phyloP scores from a whole-genome alignment of 2,329 filamentous ascomycete species.

The Thielaviopsis euricoi region DNA sequence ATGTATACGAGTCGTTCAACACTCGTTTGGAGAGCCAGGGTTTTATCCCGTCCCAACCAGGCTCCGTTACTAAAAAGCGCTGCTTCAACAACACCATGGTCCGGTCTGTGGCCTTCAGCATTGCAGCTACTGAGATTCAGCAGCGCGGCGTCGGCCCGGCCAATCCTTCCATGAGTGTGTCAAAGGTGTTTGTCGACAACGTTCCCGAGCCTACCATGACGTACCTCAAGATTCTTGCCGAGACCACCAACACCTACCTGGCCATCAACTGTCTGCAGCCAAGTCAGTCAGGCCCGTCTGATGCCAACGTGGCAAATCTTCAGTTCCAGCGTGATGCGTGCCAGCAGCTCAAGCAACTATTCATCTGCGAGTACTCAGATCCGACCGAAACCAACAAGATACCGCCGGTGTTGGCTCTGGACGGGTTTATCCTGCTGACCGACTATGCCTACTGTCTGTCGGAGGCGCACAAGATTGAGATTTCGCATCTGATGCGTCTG shows the following conservation, averaged over 20 bases:
- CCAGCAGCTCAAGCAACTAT: conserved; percentile 9
- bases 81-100: conserved; percentile 42
- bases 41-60: conserved; percentile 19
- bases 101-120: conserved; percentile 61
- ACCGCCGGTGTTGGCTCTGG: conserved; percentile 45
- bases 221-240: conserved; percentile 73
- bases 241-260: conserved; percentile 75
- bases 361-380: conserved; percentile 9
- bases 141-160: conserved; percentile 70
- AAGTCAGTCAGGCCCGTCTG: too few relatives aligned
- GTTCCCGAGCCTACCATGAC: conserved; percentile 72
- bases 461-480: conserved; percentile 51
- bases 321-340: conserved; percentile 7
- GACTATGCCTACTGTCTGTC: conserved; percentile 59
- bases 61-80: conserved; percentile 25
- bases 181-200: conserved; percentile 17
- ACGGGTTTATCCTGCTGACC: conserved; percentile 66
- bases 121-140: conserved; percentile 78
- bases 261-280: conserved; percentile 55
- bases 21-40: conserved; percentile 35
- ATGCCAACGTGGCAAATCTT: neutral
- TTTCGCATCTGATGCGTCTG: conserved; percentile 63
- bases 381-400: conserved; percentile 28
- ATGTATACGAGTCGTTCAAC: neutral
- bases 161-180: conserved; percentile 58